Percentiles rank a stretch among this genome's conserved stretches.
Evolutionary conservation across 257 asterid genomes (phyloP).

Genomic region (Fraxinus pennsylvanica): DNA sequence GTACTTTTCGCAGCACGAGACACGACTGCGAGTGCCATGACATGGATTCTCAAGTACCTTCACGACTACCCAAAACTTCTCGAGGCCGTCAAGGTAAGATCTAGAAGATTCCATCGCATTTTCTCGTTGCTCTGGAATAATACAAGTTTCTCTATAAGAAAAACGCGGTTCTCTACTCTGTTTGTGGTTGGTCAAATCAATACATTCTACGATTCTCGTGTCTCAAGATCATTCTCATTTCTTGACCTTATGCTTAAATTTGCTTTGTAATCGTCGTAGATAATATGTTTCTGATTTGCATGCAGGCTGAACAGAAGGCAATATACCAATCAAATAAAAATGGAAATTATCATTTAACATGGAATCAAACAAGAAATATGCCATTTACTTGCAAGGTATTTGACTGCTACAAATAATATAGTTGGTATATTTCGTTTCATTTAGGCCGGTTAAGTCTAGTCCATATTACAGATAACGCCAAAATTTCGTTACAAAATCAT

Average conservation of each 20-base stretch:
- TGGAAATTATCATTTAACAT: constrained; percentile 49
- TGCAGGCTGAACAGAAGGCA: constrained; percentile 74
- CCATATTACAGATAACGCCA: not conserved
- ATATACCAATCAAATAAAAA: constrained; percentile 40
- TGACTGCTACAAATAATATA: no score
- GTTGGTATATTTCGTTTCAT: not conserved
- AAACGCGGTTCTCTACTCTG: no score
- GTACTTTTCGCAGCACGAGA: constrained; percentile 88
- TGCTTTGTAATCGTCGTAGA: not conserved
- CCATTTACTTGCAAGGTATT: constrained; percentile 61
- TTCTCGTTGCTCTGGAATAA: no score
- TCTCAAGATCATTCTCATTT: not conserved
- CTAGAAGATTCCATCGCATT: no score
- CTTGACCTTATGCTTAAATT: not conserved
- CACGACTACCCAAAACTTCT: constrained; percentile 56
- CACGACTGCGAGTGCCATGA: constrained; percentile 79
- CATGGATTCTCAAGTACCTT: constrained; percentile 83
- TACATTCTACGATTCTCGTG: not conserved
- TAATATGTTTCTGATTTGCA: not conserved
- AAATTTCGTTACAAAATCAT: not conserved
- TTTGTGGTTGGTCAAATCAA: no score
- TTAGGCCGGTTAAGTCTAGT: not conserved
- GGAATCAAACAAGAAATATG: constrained; percentile 86
- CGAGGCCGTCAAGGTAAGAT: constrained; percentile 52
- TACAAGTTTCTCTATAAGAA: no score